These are phyloP conservation scores for Zasmidium citrigriseum DNA, from an alignment of 2,329 filamentous ascomycete species.

Conservation along the genomic window DNA sequence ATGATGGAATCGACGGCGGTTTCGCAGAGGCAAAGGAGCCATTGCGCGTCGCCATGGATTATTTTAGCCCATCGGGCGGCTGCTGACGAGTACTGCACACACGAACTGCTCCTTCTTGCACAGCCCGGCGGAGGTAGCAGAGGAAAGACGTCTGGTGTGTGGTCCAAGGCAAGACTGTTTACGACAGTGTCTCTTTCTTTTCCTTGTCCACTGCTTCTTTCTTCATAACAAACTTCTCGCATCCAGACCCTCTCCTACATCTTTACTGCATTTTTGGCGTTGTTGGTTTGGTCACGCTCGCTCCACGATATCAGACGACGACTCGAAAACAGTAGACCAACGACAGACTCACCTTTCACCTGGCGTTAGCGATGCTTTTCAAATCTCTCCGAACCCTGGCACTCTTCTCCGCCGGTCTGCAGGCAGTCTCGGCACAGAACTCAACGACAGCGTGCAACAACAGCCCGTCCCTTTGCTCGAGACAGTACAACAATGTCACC, in stretches of 20 bases:
- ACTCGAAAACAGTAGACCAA: background rate
- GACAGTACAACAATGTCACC: slow-evolving; percentile 61
- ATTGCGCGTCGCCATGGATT: background rate
- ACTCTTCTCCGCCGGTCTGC: slow-evolving; percentile 8
- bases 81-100: slow-evolving; percentile 2
- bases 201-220: background rate
- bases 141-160: background rate
- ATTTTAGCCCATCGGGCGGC: background rate
- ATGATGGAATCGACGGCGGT: background rate
- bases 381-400: slow-evolving; percentile 6
- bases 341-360: background rate
- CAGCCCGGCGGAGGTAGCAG: background rate
- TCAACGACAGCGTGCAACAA: slow-evolving; percentile 55
- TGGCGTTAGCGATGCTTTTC: slow-evolving; percentile 9
- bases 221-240: background rate
- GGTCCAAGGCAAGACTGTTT: background rate
- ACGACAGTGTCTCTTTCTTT: background rate
- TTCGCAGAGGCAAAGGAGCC: background rate
- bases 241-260: background rate
- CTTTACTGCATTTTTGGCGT: background rate
- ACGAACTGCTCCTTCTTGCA: slow-evolving; percentile 2
- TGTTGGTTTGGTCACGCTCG: background rate
- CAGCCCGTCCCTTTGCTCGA: slow-evolving; percentile 55
- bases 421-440: slow-evolving; percentile 14
- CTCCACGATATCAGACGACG: background rate